phyloP scores from a whole-genome alignment of 495 filamentous ascomycete genomes.

The Oidiodendron maius region DNA sequence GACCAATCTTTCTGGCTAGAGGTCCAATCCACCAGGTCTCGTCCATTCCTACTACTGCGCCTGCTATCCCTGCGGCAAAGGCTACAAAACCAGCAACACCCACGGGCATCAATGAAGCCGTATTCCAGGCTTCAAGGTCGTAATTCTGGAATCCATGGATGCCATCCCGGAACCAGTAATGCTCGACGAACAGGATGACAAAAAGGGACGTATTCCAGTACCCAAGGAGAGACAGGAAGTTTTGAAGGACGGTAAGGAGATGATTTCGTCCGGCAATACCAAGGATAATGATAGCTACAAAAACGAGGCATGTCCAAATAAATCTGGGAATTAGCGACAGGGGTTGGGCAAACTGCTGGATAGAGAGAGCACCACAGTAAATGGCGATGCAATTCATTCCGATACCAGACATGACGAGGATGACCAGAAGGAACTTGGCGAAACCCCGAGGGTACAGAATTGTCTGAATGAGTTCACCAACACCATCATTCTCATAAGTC shows the following conservation, averaged over 20 bases:
- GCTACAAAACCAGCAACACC: constrained; percentile 37
- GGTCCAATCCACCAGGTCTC: constrained; percentile 41
- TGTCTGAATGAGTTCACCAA: constrained; percentile 48
- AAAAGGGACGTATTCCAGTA: constrained; percentile 54
- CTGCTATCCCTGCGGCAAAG: constrained; percentile 35
- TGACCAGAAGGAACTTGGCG: constrained; percentile 49
- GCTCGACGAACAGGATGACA: constrained; percentile 50
- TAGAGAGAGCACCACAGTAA: constrained; percentile 35
- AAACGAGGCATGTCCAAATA: constrained; percentile 36
- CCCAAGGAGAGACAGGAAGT: constrained; percentile 49
- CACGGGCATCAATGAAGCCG: constrained; percentile 32
- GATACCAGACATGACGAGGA: constrained; percentile 43
- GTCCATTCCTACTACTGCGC: constrained; percentile 41
- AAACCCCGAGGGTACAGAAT: constrained; percentile 51
- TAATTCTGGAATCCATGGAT: constrained; percentile 33
- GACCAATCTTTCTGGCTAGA: constrained; percentile 38
- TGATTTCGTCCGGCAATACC: constrained; percentile 34
- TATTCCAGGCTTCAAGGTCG: constrained; percentile 39
- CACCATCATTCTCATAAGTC: constrained; percentile 42
- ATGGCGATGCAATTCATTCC: constrained; percentile 35
- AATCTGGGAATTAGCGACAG: constrained; percentile 33
- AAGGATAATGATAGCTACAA: constrained; percentile 32
- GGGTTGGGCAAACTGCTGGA: constrained; percentile 29
- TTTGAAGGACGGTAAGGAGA: constrained; percentile 34
- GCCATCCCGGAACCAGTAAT: constrained; percentile 49